Percentiles rank a stretch among this genome's conserved stretches.
Conservation (phyloP, 2,329 filamentous ascomycete genomes). For the Parastagonospora avenae region DNA sequence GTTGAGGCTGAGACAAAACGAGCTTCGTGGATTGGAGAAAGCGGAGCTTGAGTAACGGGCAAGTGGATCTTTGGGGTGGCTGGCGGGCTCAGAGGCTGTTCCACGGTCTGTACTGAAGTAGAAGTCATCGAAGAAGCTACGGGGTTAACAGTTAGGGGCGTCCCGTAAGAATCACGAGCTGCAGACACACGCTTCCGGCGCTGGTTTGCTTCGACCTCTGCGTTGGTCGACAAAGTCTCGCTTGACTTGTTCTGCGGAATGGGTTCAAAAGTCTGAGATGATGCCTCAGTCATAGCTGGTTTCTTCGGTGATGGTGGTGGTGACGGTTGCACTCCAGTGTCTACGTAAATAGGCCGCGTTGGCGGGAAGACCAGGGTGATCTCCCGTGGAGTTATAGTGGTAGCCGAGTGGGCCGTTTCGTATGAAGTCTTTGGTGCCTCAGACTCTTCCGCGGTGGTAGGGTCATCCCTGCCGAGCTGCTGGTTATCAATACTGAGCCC, state of each 20-base stretch:
- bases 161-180: conserved; percentile 13
- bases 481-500: conserved; percentile 45
- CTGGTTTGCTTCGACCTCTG: conserved; percentile 73
- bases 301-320: conserved; percentile 74
- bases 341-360: conserved; percentile 64
- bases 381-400: conserved; percentile 30
- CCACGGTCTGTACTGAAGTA: conserved; percentile 65
- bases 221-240: conserved; percentile 20
- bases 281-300: conserved; percentile 28
- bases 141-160: conserved; percentile 16
- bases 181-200: conserved; percentile 69
- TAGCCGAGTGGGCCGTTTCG: conserved; percentile 28
- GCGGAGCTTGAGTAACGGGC: conserved; percentile 49
- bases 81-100: conserved; percentile 67
- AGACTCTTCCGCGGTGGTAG: conserved; percentile 23
- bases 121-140: conserved; percentile 63
- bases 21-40: conserved; percentile 38
- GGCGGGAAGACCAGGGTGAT: conserved; percentile 40
- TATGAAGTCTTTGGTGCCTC: conserved; percentile 29
- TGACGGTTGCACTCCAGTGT: conserved; percentile 81
- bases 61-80: conserved; percentile 63
- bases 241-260: conserved; percentile 26
- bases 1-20: conserved; percentile 64
- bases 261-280: conserved; percentile 27
- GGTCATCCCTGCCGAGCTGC: conserved; percentile 27